These are phyloP conservation scores for Kluyveromyces aestuarii DNA, from an alignment of 805 yeast genomes.

Conservation along the genomic window DNA sequence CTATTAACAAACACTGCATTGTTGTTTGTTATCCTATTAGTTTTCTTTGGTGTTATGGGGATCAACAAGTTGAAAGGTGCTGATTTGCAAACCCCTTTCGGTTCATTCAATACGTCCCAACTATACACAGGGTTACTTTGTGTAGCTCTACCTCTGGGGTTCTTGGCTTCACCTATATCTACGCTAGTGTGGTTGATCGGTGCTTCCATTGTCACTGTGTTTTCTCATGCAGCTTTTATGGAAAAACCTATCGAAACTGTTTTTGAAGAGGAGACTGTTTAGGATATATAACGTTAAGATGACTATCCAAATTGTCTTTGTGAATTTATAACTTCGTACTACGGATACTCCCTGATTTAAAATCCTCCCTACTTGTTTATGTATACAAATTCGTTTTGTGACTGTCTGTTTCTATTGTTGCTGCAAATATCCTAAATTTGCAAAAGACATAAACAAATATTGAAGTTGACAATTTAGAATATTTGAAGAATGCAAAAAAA, in stretches of 20 bases:
- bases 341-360: background rate
- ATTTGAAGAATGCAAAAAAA: no score
- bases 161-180: conserved; percentile 82
- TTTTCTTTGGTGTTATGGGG: conserved; percentile 65
- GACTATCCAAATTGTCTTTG: background rate
- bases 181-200: conserved; percentile 90
- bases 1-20: conserved; percentile 77
- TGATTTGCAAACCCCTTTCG: conserved; percentile 70
- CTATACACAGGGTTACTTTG: conserved; percentile 75
- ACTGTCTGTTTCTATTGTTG: no score
- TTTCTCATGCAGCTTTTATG: conserved; percentile 82
- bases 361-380: background rate
- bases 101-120: conserved; percentile 65
- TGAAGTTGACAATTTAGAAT: no score
- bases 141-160: conserved; percentile 70
- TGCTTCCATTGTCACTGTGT: conserved; percentile 66
- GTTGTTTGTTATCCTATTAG: conserved; percentile 71
- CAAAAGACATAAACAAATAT: background rate
- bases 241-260: conserved; percentile 95
- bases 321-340: background rate
- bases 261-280: conserved; percentile 64
- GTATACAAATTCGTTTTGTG: background rate
- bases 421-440: no score
- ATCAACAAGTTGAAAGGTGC: conserved; percentile 74
- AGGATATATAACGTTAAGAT: background rate